A percentile compares a stretch with the other conserved stretches of the same genome.
Evolutionary conservation across 331 rosid species (phyloP).

Genomic region (Malus hybrid): DNA sequence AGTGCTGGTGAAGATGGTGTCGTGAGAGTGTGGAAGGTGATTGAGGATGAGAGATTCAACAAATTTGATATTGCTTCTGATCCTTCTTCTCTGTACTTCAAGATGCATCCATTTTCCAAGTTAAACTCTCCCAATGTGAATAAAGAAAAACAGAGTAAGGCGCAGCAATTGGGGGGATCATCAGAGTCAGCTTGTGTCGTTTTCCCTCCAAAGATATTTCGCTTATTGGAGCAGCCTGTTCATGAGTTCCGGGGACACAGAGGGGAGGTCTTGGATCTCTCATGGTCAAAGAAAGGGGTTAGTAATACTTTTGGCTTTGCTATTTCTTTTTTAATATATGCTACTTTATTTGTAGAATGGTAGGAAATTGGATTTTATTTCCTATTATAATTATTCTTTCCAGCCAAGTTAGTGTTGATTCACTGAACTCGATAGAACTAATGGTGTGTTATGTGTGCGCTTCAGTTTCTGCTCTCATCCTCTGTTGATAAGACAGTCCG

Average conservation of each 20-base stretch:
- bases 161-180: constrained; percentile 34
- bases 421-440: constrained; percentile 12
- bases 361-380: not conserved
- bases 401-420: not conserved
- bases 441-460: not conserved
- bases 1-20: constrained; percentile 65
- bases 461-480: constrained; percentile 70
- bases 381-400: not conserved
- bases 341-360: not conserved
- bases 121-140: constrained; percentile 31
- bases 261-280: constrained; percentile 58
- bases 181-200: constrained; percentile 49
- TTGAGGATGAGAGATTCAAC: constrained; percentile 38
- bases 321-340: not conserved
- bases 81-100: constrained; percentile 48
- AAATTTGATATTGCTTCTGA: constrained; percentile 32
- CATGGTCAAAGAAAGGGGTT: constrained; percentile 72
- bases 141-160: constrained; percentile 34
- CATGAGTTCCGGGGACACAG: constrained; percentile 62
- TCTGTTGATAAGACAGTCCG: constrained; percentile 69
- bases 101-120: constrained; percentile 36
- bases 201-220: constrained; percentile 57
- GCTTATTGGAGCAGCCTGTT: constrained; percentile 44
- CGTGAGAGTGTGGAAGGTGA: constrained; percentile 63
- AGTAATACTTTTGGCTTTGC: constrained; percentile 21